Conservation (phyloP, 2,329 filamentous ascomycete genomes). For the Sphaerulina musiva region DNA sequence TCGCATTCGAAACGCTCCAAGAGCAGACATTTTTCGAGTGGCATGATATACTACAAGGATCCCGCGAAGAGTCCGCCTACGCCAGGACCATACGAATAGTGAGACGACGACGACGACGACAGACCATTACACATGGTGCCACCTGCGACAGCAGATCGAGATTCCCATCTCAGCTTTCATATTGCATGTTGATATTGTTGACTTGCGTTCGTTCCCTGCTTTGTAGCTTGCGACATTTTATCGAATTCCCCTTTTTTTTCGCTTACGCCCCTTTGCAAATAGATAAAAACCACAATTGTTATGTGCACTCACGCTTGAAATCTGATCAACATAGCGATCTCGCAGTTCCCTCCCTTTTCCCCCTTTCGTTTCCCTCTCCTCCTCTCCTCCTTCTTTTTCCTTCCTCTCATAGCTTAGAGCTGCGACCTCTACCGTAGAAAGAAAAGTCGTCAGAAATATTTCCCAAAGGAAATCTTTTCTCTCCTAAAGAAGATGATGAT, state of each 20-base stretch:
- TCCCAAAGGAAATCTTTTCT: no score
- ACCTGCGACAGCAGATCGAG: neutral
- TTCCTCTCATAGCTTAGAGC: constrained; percentile 3
- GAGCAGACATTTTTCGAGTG: constrained; percentile 22
- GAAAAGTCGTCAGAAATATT: neutral
- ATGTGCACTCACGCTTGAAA: no score
- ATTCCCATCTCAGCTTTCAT: neutral
- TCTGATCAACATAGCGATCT: no score
- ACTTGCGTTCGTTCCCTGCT: neutral
- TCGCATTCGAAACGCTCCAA: constrained; percentile 9
- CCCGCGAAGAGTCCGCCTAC: constrained; percentile 12
- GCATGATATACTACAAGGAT: constrained; percentile 24
- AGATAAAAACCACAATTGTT: no score
- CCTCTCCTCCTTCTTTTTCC: no score
- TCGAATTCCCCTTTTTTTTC: no score
- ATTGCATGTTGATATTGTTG: neutral
- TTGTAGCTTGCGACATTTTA: neutral
- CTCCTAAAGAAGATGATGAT: no score
- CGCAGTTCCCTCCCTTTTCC: no score
- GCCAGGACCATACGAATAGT: constrained; percentile 3
- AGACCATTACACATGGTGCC: neutral
- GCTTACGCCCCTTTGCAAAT: no score
- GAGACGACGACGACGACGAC: neutral
- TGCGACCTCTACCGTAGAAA: neutral
- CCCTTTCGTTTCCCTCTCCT: no score